Percentiles rank a stretch among this genome's conserved stretches.
Evolutionary conservation across 352 stramenopile species (phyloP).

Genomic region (Phytopythium mirpurense): DNA sequence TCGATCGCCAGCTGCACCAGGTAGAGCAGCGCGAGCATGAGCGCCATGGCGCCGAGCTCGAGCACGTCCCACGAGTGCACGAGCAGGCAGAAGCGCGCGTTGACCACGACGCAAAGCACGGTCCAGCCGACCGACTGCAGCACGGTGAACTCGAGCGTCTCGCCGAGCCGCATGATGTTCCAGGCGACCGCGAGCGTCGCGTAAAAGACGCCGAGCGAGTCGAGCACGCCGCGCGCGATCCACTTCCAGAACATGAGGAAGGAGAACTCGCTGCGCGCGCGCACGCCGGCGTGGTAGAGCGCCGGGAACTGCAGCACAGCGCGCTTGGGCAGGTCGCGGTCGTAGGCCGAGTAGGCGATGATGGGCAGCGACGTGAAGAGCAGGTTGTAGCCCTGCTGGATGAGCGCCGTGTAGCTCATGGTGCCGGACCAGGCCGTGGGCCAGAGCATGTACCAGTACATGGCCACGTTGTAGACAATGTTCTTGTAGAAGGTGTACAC

Average conservation of each 20-base stretch:
- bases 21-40: conserved; percentile 60
- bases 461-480: conserved; percentile 86
- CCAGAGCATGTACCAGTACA: conserved; percentile 88
- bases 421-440: conserved; percentile 90
- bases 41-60: conserved; percentile 40
- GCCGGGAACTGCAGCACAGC: conserved; percentile 55
- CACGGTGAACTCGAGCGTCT: conserved; percentile 53
- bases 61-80: conserved; percentile 78
- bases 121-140: conserved; percentile 71
- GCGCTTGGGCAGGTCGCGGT: conserved; percentile 70
- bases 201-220: conserved; percentile 73
- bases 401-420: conserved; percentile 81
- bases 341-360: conserved; percentile 73
- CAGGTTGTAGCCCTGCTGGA: conserved; percentile 94
- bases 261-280: conserved; percentile 60
- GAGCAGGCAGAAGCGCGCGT: conserved; percentile 71
- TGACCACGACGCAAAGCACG: conserved; percentile 71
- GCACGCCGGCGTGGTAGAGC: conserved; percentile 58
- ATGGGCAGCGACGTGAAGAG: conserved; percentile 94
- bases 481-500: conserved; percentile 92
- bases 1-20: conserved; percentile 67
- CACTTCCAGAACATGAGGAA: conserved; percentile 86
- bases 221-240: conserved; percentile 69
- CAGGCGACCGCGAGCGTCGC: conserved; percentile 37
- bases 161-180: conserved; percentile 60